phyloP scores from a whole-genome alignment of 768 basidiomycete genomes.

The Leccinum truebloodii region DNA sequence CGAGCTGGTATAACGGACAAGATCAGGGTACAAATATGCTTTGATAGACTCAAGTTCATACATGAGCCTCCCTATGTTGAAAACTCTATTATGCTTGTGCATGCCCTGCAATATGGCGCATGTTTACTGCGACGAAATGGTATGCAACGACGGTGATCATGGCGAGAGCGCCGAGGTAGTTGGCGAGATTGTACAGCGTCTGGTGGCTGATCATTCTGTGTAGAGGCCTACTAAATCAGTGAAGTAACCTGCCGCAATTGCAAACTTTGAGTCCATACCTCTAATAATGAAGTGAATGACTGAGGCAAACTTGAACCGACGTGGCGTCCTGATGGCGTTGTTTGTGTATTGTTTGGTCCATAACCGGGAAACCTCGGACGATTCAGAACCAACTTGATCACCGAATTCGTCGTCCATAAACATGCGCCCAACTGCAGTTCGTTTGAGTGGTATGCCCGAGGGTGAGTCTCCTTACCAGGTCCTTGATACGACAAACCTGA shows the following conservation, averaged over 20 bases:
- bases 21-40: not conserved
- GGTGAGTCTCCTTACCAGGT: conserved; percentile 47
- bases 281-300: conserved; percentile 6
- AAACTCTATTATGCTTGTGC: conserved; percentile 5
- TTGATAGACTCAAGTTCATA: not conserved
- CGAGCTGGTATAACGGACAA: not conserved
- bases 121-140: conserved; percentile 89
- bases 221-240: not conserved
- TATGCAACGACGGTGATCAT: conserved; percentile 89
- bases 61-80: not conserved
- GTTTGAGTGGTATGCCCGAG: conserved; percentile 79
- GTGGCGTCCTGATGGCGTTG: conserved; percentile 13
- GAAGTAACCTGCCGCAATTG: not conserved
- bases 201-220: conserved; percentile 73
- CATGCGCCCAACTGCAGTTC: conserved; percentile 51
- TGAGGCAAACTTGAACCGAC: not conserved
- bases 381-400: not conserved
- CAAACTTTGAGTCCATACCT: conserved; percentile 15
- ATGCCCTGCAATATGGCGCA: conserved; percentile 43
- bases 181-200: conserved; percentile 81
- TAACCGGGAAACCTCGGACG: conserved; percentile 31
- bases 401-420: conserved; percentile 30
- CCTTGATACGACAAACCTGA: not conserved
- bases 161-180: conserved; percentile 78
- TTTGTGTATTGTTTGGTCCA: conserved; percentile 37